phyloP scores from a whole-genome alignment of 768 basidiomycete species.

The Hypsizygus marmoreus region DNA sequence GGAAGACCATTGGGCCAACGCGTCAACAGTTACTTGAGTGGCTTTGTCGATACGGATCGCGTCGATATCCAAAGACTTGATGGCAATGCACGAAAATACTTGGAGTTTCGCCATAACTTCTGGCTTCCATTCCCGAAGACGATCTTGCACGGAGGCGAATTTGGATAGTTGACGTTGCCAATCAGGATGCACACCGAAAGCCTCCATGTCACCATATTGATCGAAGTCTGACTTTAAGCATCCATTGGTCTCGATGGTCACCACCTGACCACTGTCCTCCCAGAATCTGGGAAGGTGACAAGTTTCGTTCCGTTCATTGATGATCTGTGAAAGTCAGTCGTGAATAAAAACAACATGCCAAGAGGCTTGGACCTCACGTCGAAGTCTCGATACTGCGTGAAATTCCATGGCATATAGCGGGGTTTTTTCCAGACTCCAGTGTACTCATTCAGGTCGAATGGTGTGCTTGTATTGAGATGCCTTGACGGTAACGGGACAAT shows the following conservation, averaged over 20 bases:
- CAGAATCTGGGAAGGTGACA: constrained; percentile 82
- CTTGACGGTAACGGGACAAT: constrained; percentile 42
- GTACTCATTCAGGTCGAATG: constrained; percentile 79
- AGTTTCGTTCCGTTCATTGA: constrained; percentile 70
- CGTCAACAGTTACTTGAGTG: constrained; percentile 86
- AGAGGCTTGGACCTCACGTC: constrained; percentile 40
- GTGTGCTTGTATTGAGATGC: constrained; percentile 76
- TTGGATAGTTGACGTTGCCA: constrained; percentile 94
- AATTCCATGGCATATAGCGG: constrained; percentile 80
- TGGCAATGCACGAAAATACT: constrained; percentile 81
- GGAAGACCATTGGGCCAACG: constrained; percentile 74
- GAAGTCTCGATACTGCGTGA: constrained; percentile 85
- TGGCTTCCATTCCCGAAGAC: constrained; percentile 90
- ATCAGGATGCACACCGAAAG: constrained; percentile 94
- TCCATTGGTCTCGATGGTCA: constrained; percentile 62
- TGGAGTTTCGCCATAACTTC: constrained; percentile 76
- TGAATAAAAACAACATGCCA: constrained; percentile 1
- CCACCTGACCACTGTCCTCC: constrained; percentile 69
- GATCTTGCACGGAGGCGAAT: constrained; percentile 95
- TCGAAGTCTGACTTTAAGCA: constrained; percentile 88
- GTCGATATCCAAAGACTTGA: constrained; percentile 87
- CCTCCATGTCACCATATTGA: constrained; percentile 96
- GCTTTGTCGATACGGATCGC: constrained; percentile 96
- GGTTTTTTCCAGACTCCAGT: constrained; percentile 74
- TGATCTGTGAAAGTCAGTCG: constrained; percentile 42